These are phyloP conservation scores for Chrysosporium queenslandicum DNA, from an alignment of 2,329 filamentous ascomycete species.

Conservation along the genomic window DNA sequence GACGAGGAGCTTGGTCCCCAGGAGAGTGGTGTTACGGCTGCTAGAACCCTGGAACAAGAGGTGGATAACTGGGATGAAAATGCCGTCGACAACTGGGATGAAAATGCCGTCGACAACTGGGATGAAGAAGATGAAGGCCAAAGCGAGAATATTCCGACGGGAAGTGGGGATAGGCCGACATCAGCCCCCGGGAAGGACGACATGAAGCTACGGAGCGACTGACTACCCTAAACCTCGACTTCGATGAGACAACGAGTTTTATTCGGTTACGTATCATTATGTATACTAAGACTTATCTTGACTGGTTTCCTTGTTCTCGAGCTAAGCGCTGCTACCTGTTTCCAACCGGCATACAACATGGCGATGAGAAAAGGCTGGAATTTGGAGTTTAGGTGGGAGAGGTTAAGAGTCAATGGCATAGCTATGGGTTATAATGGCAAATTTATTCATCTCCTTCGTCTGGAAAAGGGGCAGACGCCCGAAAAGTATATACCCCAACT, in stretches of 20 bases:
- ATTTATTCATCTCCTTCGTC: too few relatives aligned
- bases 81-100: constrained; percentile 34
- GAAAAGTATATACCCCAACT: too few relatives aligned
- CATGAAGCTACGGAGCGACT: constrained; percentile 28
- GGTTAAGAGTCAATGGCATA: neutral
- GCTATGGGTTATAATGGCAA: too few relatives aligned
- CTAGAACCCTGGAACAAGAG: constrained; percentile 59
- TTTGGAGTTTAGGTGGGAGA: neutral
- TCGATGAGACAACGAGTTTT: neutral
- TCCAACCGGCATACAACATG: neutral
- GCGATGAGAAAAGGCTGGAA: neutral
- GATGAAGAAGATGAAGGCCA: constrained; percentile 36
- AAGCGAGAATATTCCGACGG: constrained; percentile 14
- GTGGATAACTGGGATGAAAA: constrained; percentile 83
- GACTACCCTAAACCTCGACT: constrained; percentile 7
- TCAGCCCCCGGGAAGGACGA: constrained; percentile 20
- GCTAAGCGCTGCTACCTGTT: neutral
- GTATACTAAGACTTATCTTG: neutral
- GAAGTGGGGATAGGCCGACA: constrained; percentile 19
- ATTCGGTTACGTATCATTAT: neutral
- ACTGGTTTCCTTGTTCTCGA: neutral
- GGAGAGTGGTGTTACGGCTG: constrained; percentile 52
- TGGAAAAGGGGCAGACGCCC: too few relatives aligned
- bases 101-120: constrained; percentile 62
- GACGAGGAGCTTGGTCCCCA: constrained; percentile 40